Evolutionary conservation across 371 early-diverging fungal species (phyloP).

Genomic region (Mortierella sp.): DNA sequence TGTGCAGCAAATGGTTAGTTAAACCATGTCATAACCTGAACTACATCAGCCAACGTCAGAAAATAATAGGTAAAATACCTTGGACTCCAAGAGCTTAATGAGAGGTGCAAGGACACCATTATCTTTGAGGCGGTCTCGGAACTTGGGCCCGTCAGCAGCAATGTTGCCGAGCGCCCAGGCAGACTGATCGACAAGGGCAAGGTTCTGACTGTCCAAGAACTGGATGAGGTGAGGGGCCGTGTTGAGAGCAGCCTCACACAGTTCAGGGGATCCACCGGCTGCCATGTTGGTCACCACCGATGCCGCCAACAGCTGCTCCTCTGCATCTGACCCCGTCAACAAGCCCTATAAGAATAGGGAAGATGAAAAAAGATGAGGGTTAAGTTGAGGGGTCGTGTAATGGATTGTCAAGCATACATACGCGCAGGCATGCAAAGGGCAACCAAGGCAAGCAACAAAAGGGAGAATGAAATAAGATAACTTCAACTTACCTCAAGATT

Average conservation of each 20-base stretch:
- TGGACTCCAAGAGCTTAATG: slow-evolving; percentile 66
- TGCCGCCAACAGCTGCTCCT: slow-evolving; percentile 74
- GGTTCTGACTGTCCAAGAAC: slow-evolving; percentile 66
- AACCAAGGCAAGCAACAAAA: background rate
- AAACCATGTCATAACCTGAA: background rate
- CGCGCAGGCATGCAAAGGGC: background rate
- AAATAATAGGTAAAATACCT: slow-evolving; percentile 29
- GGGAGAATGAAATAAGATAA: background rate
- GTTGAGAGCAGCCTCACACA: slow-evolving; percentile 68
- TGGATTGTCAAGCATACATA: background rate
- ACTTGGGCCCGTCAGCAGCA: slow-evolving; percentile 74
- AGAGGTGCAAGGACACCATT: slow-evolving; percentile 74
- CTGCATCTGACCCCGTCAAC: slow-evolving; percentile 63
- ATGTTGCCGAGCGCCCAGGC: slow-evolving; percentile 82
- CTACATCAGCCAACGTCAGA: background rate
- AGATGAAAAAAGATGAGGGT: background rate
- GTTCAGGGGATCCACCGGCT: slow-evolving; percentile 60
- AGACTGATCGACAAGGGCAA: slow-evolving; percentile 80
- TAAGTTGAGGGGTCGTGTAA: too few relatives aligned
- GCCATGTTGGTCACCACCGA: slow-evolving; percentile 78
- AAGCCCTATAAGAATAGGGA: slow-evolving; percentile 31
- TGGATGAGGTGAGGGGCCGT: slow-evolving; percentile 73
- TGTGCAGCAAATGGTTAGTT: background rate
- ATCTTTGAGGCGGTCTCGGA: slow-evolving; percentile 68
- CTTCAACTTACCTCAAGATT: slow-evolving; percentile 36